Evolutionary conservation across 78 protist species (phyloP).

Genomic region (Anaeramoeba flamelloides): DNA sequence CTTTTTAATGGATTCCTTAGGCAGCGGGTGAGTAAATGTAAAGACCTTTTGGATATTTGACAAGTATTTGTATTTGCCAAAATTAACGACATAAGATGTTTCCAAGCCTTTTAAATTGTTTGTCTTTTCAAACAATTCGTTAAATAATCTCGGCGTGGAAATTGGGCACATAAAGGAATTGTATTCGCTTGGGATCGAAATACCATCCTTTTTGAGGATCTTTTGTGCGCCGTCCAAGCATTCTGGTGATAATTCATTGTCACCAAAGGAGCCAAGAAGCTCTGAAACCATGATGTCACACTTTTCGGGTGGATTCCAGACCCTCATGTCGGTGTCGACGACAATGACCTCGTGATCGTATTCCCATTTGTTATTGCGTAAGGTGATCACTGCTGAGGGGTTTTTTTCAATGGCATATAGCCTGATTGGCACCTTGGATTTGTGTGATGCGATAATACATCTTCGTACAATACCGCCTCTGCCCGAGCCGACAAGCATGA

Average conservation of each 20-base stretch:
- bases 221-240: constrained; percentile 76
- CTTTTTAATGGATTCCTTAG: not conserved
- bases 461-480: constrained; percentile 84
- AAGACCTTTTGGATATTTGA: constrained; percentile 17
- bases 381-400: constrained; percentile 78
- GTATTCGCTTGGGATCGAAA: constrained; percentile 66
- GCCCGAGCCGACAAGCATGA: constrained; percentile 95
- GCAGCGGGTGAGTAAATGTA: not conserved
- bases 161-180: constrained; percentile 64
- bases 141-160: constrained; percentile 28
- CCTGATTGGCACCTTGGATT: constrained; percentile 6
- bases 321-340: constrained; percentile 41
- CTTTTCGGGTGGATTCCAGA: constrained; percentile 19
- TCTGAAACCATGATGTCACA: constrained; percentile 62
- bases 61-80: constrained; percentile 15
- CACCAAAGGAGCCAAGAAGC: constrained; percentile 89
- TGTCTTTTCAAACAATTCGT: constrained; percentile 19
- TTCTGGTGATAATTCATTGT: constrained; percentile 97
- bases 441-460: constrained; percentile 29
- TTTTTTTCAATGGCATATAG: constrained; percentile 91
- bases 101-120: constrained; percentile 48
- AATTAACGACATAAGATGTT: constrained; percentile 76
- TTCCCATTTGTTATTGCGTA: constrained; percentile 6
- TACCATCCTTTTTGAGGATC: constrained; percentile 25
- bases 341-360: not conserved